Percentiles rank a stretch among this genome's conserved stretches.
Evolutionary conservation across 2,329 filamentous ascomycete genomes (phyloP).

Genomic region (Pseudogymnoascus verrucosus): DNA sequence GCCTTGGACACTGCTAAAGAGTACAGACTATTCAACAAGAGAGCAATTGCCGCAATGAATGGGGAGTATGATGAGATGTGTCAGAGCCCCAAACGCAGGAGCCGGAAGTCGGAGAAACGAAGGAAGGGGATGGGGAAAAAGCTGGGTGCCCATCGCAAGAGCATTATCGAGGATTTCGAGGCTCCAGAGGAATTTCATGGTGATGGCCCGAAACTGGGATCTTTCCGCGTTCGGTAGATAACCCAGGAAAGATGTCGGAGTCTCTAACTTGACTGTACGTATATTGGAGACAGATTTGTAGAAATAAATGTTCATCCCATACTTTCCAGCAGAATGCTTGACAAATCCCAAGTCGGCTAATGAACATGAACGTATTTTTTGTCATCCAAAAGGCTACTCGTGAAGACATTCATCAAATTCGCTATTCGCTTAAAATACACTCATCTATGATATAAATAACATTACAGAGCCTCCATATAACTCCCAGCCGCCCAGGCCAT

Average conservation of each 20-base stretch:
- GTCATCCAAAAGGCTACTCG: too few relatives aligned
- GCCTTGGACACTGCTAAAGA: not conserved
- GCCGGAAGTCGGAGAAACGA: not conserved
- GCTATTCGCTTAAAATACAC: slow-evolving; percentile 1
- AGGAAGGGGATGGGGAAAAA: not conserved
- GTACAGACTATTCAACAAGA: not conserved
- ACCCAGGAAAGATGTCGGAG: not conserved
- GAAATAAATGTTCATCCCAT: not conserved
- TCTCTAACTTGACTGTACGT: not conserved
- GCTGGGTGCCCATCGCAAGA: not conserved
- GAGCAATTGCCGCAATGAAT: not conserved
- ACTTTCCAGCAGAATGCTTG: not conserved
- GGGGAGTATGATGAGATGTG: not conserved
- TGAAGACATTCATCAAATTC: not conserved
- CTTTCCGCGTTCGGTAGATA: not conserved
- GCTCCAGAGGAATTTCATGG: not conserved
- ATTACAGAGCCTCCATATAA: slow-evolving; percentile 6
- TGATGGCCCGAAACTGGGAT: not conserved
- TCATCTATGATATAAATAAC: not conserved
- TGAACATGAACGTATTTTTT: not conserved
- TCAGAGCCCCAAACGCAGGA: not conserved
- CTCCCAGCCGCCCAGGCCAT: slow-evolving; percentile 52
- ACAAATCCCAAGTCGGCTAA: not conserved
- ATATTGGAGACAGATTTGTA: not conserved
- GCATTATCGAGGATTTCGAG: not conserved